A percentile compares a stretch with the other conserved stretches of the same genome.
These are phyloP conservation scores for Teunomyces tritomae DNA, from an alignment of 805 yeast genomes.

Conservation along the genomic window DNA sequence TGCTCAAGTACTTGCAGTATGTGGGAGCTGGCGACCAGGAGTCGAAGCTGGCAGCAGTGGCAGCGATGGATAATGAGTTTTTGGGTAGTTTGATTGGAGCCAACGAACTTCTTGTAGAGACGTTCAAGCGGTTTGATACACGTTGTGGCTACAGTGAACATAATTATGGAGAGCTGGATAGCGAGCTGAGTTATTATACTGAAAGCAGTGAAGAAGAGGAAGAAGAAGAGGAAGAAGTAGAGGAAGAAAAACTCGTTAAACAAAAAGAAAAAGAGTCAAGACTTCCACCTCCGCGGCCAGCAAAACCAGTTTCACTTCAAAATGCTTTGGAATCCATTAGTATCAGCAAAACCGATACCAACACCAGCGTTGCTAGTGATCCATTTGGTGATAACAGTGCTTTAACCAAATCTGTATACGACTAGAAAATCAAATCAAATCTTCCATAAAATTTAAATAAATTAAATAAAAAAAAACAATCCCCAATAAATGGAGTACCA, in stretches of 20 bases:
- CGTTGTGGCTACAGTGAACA: conserved; percentile 37
- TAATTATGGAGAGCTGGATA: conserved; percentile 21
- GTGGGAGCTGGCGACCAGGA: conserved; percentile 53
- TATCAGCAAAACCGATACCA: conserved; percentile 23
- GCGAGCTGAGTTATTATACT: conserved; percentile 39
- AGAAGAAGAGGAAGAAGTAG: conserved; percentile 10
- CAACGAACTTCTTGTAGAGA: conserved; percentile 82
- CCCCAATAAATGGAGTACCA: conserved; percentile 8
- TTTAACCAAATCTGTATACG: conserved; percentile 14
- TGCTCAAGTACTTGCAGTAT: conserved; percentile 77
- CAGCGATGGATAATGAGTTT: conserved; percentile 64
- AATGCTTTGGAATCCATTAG: conserved; percentile 8
- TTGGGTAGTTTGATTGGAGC: conserved; percentile 86
- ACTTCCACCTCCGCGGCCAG: conserved; percentile 27
- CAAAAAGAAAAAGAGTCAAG: no score
- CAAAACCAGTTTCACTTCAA: conserved; percentile 17
- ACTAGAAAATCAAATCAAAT: conserved; percentile 10
- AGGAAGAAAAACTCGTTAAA: conserved; percentile 13
- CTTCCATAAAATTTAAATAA: no score
- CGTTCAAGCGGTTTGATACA: conserved; percentile 67
- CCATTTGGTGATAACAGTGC: conserved; percentile 40
- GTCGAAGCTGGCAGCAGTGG: conserved; percentile 24
- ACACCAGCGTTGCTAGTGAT: conserved; percentile 28
- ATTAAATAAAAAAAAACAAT: background rate
- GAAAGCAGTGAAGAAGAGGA: conserved; percentile 30